Percentiles rank a stretch among this genome's conserved stretches.
Conservation (phyloP, 2,329 filamentous ascomycete genomes). For the Diplodia sapinea region DNA sequence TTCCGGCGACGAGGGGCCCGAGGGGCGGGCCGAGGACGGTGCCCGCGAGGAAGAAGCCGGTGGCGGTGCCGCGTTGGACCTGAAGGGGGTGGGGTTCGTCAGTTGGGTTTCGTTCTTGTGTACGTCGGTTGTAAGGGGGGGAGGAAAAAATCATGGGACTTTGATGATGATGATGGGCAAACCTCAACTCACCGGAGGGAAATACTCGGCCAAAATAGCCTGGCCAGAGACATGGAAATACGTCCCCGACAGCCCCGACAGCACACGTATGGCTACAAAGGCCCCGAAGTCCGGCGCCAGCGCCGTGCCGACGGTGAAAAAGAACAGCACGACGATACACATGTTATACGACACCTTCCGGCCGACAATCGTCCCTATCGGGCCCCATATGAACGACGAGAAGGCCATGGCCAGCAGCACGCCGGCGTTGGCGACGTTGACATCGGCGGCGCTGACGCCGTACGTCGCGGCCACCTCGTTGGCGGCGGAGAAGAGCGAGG, state of each 20-base stretch:
- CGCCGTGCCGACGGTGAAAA: conserved; percentile 34
- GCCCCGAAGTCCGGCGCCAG: conserved; percentile 32
- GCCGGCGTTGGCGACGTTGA: conserved; percentile 35
- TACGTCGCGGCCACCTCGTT: conserved; percentile 50
- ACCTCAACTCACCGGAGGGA: conserved; percentile 32
- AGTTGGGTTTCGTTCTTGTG: not conserved
- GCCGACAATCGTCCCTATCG: conserved; percentile 33
- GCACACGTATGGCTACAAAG: conserved; percentile 34
- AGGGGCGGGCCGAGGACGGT: conserved; percentile 52
- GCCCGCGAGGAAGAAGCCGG: conserved; percentile 53
- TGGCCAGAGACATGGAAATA: conserved; percentile 37
- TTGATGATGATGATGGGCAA: no score
- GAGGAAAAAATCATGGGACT: no score
- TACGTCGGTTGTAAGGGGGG: no score
- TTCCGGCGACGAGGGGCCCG: conserved; percentile 43
- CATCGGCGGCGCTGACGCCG: conserved; percentile 39
- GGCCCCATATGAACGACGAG: conserved; percentile 35
- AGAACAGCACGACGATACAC: conserved; percentile 33
- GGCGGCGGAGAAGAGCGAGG: conserved; percentile 49
- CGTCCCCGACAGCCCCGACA: conserved; percentile 35
- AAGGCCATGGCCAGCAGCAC: conserved; percentile 35
- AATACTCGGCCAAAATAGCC: conserved; percentile 36
- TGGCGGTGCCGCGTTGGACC: conserved; percentile 51
- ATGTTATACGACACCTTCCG: conserved; percentile 33
- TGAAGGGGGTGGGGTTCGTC: conserved; percentile 23